phyloP scores from a whole-genome alignment of 1,284 basidiomycete species.

The Ustilago shanxiensis region DNA sequence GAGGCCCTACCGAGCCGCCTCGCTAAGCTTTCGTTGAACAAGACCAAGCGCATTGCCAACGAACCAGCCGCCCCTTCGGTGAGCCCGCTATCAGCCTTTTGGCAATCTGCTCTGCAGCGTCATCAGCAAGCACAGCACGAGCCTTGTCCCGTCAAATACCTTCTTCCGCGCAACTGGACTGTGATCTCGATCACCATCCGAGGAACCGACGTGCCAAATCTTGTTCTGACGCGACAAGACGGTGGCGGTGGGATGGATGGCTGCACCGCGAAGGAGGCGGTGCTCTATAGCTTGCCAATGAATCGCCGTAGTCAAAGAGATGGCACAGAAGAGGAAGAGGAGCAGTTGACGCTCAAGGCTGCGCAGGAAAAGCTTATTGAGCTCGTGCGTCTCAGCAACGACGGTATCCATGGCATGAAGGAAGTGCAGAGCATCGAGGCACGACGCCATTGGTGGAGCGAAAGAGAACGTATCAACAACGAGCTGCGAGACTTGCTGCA shows the following conservation, averaged over 20 bases:
- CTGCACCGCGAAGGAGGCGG: constrained; percentile 44
- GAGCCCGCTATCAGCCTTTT: constrained; percentile 28
- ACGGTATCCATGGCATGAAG: constrained; percentile 80
- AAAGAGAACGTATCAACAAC: constrained; percentile 80
- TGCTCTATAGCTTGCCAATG: constrained; percentile 84
- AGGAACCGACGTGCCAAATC: constrained; percentile 77
- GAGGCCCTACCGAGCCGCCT: constrained; percentile 40
- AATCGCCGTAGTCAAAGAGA: constrained; percentile 80
- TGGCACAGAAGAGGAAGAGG: constrained; percentile 75
- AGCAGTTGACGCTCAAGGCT: constrained; percentile 79
- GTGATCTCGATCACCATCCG: constrained; percentile 79
- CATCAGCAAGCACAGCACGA: constrained; percentile 42
- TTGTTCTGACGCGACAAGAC: constrained; percentile 84
- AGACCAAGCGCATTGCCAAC: constrained; percentile 2
- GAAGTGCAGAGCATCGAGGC: constrained; percentile 79
- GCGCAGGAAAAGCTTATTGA: constrained; percentile 81
- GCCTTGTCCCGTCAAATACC: constrained; percentile 12
- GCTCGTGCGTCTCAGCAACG: constrained; percentile 83
- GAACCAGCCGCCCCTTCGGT: background rate
- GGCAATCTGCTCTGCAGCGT: constrained; percentile 40
- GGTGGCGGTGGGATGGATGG: constrained; percentile 49
- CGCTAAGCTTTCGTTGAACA: constrained; percentile 36
- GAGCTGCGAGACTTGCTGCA: constrained; percentile 82
- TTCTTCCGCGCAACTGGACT: constrained; percentile 84
- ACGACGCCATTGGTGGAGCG: constrained; percentile 83